These are phyloP conservation scores for Neoconidiobolus thromboides DNA, from an alignment of 371 early-diverging fungal species.

Conservation along the genomic window DNA sequence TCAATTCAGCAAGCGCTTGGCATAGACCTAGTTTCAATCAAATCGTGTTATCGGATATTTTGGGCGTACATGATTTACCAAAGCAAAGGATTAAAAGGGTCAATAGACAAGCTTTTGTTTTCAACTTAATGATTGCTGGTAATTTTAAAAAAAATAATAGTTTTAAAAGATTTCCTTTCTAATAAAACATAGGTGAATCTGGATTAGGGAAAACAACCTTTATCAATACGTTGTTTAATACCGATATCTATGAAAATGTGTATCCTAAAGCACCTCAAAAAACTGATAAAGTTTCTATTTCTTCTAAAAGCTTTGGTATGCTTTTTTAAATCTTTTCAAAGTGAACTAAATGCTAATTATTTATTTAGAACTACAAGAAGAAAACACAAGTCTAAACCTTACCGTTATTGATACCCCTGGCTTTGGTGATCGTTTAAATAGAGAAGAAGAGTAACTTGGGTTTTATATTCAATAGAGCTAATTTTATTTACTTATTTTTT, in stretches of 20 bases:
- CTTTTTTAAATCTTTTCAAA: background rate
- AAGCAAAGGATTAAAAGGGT: conserved; percentile 39
- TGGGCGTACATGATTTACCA: conserved; percentile 51
- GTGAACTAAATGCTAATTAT: background rate
- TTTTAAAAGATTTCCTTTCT: background rate
- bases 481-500: background rate
- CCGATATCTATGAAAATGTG: conserved; percentile 44
- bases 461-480: background rate
- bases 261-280: conserved; percentile 26
- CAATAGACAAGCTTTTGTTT: conserved; percentile 36
- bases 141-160: conserved; percentile 2
- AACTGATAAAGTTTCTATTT: conserved; percentile 42
- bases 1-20: conserved; percentile 45
- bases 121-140: conserved; percentile 73
- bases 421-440: conserved; percentile 70
- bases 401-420: conserved; percentile 91
- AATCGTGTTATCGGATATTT: conserved; percentile 20
- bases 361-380: conserved; percentile 75
- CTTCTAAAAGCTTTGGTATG: conserved; percentile 45
- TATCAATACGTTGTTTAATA: conserved; percentile 70
- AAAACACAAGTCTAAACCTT: conserved; percentile 71
- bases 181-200: conserved; percentile 31
- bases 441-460: conserved; percentile 47
- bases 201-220: conserved; percentile 90
- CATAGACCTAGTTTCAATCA: conserved; percentile 34